Conservation (phyloP, 2,329 filamentous ascomycete species). For the Cadophora sp. region DNA sequence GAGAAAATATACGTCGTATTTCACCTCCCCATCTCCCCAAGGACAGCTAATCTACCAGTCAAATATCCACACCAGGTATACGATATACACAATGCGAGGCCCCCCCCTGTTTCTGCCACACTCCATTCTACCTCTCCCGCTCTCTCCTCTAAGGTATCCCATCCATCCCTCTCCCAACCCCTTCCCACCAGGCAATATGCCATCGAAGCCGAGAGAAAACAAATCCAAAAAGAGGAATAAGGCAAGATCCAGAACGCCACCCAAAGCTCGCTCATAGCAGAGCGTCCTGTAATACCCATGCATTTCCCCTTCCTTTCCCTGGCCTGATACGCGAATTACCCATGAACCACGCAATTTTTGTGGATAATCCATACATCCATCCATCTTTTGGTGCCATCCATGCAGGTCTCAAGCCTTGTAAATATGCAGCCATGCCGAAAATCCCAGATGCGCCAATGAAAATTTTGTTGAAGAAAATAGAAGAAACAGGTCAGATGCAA, state of each 20-base stretch:
- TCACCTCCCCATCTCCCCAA: not conserved
- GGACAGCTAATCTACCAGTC: slow-evolving; percentile 17
- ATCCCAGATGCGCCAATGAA: slow-evolving; percentile 19
- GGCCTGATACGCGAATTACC: slow-evolving; percentile 10
- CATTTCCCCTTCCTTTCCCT: slow-evolving; percentile 15
- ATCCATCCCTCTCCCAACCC: not conserved
- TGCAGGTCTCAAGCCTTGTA: slow-evolving; percentile 6
- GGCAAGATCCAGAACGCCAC: slow-evolving; percentile 34
- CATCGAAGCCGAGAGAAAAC: not conserved
- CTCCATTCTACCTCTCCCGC: slow-evolving; percentile 3
- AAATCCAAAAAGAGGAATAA: slow-evolving; percentile 11
- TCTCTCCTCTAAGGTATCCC: not conserved
- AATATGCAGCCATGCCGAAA: slow-evolving; percentile 14
- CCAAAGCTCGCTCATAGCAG: slow-evolving; percentile 26
- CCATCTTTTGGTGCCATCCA: slow-evolving; percentile 7
- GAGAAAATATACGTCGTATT: slow-evolving; percentile 20
- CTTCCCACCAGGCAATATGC: not conserved
- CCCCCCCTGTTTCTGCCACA: not conserved
- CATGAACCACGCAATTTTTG: slow-evolving; percentile 13
- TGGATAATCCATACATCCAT: slow-evolving; percentile 3
- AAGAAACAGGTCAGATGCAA: slow-evolving; percentile 47
- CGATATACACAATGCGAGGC: slow-evolving; percentile 17
- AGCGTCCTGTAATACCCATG: slow-evolving; percentile 23
- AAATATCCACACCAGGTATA: slow-evolving; percentile 32
- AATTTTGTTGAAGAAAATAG: slow-evolving; percentile 15